These are phyloP conservation scores for Naganishia liquefaciens DNA, from an alignment of 1,284 basidiomycete species.

Conservation along the genomic window DNA sequence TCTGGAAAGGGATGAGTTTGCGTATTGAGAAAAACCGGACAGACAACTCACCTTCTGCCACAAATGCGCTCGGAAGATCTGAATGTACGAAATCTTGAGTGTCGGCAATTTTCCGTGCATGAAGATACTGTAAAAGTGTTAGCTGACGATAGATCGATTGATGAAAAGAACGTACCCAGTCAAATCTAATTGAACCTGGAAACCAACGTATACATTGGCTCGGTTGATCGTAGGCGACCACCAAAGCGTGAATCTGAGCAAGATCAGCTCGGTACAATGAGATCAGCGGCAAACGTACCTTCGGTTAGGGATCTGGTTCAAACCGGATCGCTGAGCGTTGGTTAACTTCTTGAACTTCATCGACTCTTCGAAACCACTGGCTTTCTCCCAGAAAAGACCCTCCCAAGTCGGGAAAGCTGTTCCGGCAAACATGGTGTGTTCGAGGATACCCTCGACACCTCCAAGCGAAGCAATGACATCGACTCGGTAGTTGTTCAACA, in stretches of 20 bases:
- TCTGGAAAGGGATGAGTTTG: slow-evolving; percentile 35
- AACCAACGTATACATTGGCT: slow-evolving; percentile 92
- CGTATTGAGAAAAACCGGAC: slow-evolving; percentile 49
- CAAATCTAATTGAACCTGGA: slow-evolving; percentile 97
- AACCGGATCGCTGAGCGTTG: slow-evolving; percentile 92
- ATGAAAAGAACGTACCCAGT: slow-evolving; percentile 73
- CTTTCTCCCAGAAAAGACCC: slow-evolving; percentile 94
- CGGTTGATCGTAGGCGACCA: slow-evolving; percentile 94
- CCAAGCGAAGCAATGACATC: slow-evolving; percentile 99
- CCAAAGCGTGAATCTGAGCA: slow-evolving; percentile 93
- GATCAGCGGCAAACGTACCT: neutral
- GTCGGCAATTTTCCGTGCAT: slow-evolving; percentile 99
- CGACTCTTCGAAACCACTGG: slow-evolving; percentile 87
- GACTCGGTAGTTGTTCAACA: slow-evolving; percentile 96
- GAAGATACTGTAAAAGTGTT: slow-evolving; percentile 43
- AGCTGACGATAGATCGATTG: neutral
- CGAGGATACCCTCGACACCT: slow-evolving; percentile 86
- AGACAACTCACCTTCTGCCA: slow-evolving; percentile 83
- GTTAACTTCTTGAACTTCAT: slow-evolving; percentile 95
- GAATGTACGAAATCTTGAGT: slow-evolving; percentile 95
- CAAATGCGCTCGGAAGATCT: slow-evolving; percentile 99
- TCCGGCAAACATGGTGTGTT: slow-evolving; percentile 97
- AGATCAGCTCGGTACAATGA: neutral
- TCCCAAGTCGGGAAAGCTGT: slow-evolving; percentile 53
- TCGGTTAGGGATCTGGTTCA: slow-evolving; percentile 98